phyloP scores from a whole-genome alignment of 1,284 basidiomycete genomes.

The Puccinia triticina region DNA sequence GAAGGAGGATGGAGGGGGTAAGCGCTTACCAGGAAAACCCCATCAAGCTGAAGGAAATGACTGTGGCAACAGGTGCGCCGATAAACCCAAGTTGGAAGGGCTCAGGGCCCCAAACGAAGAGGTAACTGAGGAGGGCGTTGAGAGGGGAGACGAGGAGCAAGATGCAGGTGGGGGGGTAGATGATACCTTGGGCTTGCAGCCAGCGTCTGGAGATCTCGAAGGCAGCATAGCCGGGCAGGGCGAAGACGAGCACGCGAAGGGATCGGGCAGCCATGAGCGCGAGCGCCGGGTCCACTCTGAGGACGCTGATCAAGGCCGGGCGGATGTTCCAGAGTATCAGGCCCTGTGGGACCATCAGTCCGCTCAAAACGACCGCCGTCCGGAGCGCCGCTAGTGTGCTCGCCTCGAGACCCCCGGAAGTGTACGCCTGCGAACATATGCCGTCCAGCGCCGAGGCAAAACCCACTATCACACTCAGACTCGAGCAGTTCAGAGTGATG shows the following conservation, averaged over 20 bases:
- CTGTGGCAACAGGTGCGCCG: conserved; percentile 87
- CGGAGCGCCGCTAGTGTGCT: conserved; percentile 38
- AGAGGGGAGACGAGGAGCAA: conserved; percentile 81
- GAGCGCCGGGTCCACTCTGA: conserved; percentile 65
- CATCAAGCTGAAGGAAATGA: conserved; percentile 83
- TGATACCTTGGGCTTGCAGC: conserved; percentile 80
- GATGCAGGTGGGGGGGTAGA: conserved; percentile 82
- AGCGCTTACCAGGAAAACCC: conserved; percentile 61
- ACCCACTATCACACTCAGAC: conserved; percentile 29
- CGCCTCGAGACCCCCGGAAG: background rate
- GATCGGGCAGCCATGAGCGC: conserved; percentile 76
- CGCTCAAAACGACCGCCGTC: conserved; percentile 53
- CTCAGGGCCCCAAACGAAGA: conserved; percentile 85
- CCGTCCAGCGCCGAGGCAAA: conserved; percentile 35
- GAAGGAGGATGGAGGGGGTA: background rate
- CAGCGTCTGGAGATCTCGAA: conserved; percentile 68
- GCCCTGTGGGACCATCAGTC: conserved; percentile 55
- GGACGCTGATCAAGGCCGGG: conserved; percentile 80
- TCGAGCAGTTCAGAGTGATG: conserved; percentile 32
- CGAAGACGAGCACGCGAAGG: conserved; percentile 75
- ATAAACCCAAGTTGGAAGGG: conserved; percentile 81
- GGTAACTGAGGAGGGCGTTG: conserved; percentile 80
- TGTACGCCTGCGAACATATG: conserved; percentile 64
- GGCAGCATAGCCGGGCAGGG: conserved; percentile 80
- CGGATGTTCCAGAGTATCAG: conserved; percentile 70